Percentiles rank a stretch among this genome's conserved stretches.
Conservation (phyloP, 2,329 filamentous ascomycete genomes). For the Cytospora chrysosperma region DNA sequence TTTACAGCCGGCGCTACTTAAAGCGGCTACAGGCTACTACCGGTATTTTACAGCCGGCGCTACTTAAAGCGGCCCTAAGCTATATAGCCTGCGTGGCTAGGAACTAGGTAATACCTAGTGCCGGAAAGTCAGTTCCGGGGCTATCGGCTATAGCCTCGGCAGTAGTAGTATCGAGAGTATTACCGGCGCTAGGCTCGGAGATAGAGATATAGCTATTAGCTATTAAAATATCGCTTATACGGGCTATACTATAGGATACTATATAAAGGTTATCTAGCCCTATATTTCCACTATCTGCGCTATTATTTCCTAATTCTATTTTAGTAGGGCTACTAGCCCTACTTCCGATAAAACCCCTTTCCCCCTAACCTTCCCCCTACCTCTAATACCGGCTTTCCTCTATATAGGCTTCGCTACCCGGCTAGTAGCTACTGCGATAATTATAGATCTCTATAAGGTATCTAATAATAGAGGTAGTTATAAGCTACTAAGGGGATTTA, state of each 20-base stretch:
- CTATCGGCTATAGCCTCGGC: neutral
- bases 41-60: too few species aligned
- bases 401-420: neutral
- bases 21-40: neutral
- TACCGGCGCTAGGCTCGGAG: neutral
- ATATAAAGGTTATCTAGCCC: too few species aligned
- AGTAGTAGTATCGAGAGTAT: neutral
- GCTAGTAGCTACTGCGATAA: neutral
- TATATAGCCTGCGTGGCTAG: neutral
- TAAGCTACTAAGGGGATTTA: neutral
- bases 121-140: neutral
- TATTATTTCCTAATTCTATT: neutral
- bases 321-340: neutral
- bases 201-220: neutral
- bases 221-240: neutral
- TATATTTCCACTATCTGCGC: neutral
- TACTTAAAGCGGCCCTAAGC: neutral
- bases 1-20: neutral
- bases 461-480: neutral
- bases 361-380: neutral
- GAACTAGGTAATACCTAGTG: neutral
- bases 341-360: neutral
- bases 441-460: neutral
- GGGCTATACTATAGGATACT: too few species aligned
- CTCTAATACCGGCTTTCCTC: neutral